A percentile compares a stretch with the other conserved stretches of the same genome.
phyloP scores from a whole-genome alignment of 495 filamentous ascomycete genomes.

The Aspergillus haitiensis region DNA sequence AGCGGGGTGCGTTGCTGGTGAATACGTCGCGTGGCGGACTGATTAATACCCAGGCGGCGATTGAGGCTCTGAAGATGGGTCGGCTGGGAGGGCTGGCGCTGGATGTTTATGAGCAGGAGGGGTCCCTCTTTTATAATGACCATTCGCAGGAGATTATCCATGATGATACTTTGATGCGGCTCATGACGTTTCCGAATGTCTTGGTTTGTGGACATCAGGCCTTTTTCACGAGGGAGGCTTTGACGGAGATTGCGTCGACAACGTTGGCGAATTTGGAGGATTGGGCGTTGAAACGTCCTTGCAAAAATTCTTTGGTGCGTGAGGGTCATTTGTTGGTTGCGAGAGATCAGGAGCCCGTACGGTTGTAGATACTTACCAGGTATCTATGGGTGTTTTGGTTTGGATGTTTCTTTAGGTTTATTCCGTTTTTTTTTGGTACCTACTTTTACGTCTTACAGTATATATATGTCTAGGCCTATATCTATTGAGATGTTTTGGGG shows the following conservation, averaged over 20 bases:
- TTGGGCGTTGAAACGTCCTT: slow-evolving; percentile 27
- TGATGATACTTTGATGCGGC: slow-evolving; percentile 65
- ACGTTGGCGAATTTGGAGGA: slow-evolving; percentile 56
- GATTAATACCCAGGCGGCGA: slow-evolving; percentile 58
- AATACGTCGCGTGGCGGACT: slow-evolving; percentile 68
- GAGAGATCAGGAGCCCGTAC: slow-evolving; percentile 35
- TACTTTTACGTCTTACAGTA: too few species aligned
- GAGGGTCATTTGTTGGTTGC: slow-evolving; percentile 37
- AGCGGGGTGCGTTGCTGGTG: slow-evolving; percentile 60
- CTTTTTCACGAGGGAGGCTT: slow-evolving; percentile 67
- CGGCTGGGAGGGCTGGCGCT: slow-evolving; percentile 71
- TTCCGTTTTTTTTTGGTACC: background rate
- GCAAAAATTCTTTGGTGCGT: slow-evolving; percentile 37
- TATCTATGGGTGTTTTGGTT: too few species aligned
- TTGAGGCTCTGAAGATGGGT: slow-evolving; percentile 59
- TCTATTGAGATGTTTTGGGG: too few species aligned
- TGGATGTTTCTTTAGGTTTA: background rate
- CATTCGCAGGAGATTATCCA: slow-evolving; percentile 66
- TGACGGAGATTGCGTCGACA: slow-evolving; percentile 62
- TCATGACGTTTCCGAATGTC: slow-evolving; percentile 71
- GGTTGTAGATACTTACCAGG: slow-evolving; percentile 25
- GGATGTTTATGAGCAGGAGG: slow-evolving; percentile 85
- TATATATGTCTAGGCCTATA: too few species aligned
- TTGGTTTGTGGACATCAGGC: slow-evolving; percentile 68
- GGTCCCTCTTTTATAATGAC: slow-evolving; percentile 62